Base-by-base conservation (phyloP, 129 eudicot genomes). In the Lonicera japonica region DNA sequence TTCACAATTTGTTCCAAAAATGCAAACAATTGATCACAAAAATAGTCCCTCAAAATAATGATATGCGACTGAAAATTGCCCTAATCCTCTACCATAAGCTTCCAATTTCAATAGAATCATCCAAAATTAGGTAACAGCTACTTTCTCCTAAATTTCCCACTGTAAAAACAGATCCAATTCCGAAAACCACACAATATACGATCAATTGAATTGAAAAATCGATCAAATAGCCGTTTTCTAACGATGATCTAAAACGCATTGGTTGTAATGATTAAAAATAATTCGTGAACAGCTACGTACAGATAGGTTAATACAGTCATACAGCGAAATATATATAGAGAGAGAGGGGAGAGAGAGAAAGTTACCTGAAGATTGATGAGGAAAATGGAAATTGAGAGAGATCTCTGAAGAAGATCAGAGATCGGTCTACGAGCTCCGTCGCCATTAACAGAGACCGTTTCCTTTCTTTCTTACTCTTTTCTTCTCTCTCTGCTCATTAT, bases 391-490 rank as follows among this genome's bases (percentile, higher is more conserved):
- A 40, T 60, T 24, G 39, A 59, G 39, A 59, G 39, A 39, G 66
- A 70, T 74, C 58, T 40, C 72, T 57, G 60, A 73, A 59, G 60
- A 73, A 59, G 72, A 75, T 63, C 74, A 71, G 77, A 82, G 84
- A 78, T 78, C 80, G 67, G 76, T 46, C 18, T 61, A 62, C 18
- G 72, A 76, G 72, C 77, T 73, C 68, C 76, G 82, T 69, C 75
- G 77, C 89, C 89, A 83, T 79, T 65, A 67, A 58, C 78, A 70
- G 57, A 75, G 75, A 75, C 83, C 82, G 79, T 79, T 29, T 29
- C 36, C 36, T 29, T 29, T 29, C 36, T 6, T 29, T 29, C 36
- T 29, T 29, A 2, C 6, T 29, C 36, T 29, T 29, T 6, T 29
- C 6, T 6, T 29, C 36, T 29, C 36, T 29, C 36, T 29, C 36